Evolutionary conservation across 2,329 filamentous ascomycete species (phyloP), one percentile per base, ranked within the genome.

Genomic region (Xylaria sp.): DNA sequence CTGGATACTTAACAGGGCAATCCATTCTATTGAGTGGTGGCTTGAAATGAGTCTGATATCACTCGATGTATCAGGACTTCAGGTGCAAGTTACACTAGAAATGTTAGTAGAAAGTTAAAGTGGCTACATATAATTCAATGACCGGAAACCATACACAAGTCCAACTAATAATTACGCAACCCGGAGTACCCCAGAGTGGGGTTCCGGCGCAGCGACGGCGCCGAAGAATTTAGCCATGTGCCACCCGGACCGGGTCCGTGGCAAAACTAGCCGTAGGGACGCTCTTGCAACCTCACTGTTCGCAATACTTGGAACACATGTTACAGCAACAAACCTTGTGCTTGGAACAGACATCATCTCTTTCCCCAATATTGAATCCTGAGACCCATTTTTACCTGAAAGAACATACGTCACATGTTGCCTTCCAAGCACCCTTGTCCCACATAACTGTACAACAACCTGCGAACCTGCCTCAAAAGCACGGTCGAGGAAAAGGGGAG

Each of bases 1-100:
- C 87, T n/a, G 88, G 88, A 0, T 90, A 90, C 71, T 78, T 88
- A 79, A 89, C 86, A 0, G 86, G 86, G 0, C 86, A 88, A 77
- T 87, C 85, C 70, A 81, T 88, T 41, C 70, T 88, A 73, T 72
- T 88, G 69, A 84, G 83, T 50, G 86, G 86, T 23, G 85, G 85
- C 1, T 77, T 88, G 73, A 87, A 86, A 74, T 86, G 77, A 60
- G 50, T 28, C 23, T 18, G 7, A 37, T 9, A 25, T 37, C 5
- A 58, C 18, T 28, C 28, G 28, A 6, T 28, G 28, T 28, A 18
- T 44, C 5, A 13, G 15, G n/a, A 28, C 18, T 52, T 12, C 2
- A 18, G 28, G 28, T 10, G 18, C 12, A 37, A 37, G 10, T 5
- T 3, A 55, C 28, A 8, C 8, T 55, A 8, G 12, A 55, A 6